phyloP scores from a whole-genome alignment of 148 eudicot species.

The Camellia lanceoleosa region DNA sequence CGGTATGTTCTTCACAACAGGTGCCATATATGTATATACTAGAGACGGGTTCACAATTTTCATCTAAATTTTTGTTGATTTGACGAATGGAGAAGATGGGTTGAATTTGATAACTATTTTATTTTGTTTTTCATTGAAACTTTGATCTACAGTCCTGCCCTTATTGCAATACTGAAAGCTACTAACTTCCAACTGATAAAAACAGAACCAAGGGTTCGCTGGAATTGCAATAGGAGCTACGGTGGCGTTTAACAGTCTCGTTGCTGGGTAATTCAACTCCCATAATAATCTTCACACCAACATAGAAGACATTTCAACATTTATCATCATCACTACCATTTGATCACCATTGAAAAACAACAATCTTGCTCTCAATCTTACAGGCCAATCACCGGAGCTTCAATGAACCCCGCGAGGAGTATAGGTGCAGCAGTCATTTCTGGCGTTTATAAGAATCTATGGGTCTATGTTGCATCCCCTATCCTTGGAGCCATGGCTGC shows the following conservation, averaged over 20 bases:
- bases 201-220: slow-evolving; percentile 31
- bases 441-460: slow-evolving; percentile 29
- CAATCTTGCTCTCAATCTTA: neutral
- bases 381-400: slow-evolving; percentile 49
- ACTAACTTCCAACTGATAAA: slow-evolving; percentile 12
- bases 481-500: slow-evolving; percentile 39
- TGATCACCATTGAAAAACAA: neutral
- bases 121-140: no score
- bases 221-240: slow-evolving; percentile 46
- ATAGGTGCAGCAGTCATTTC: slow-evolving; percentile 40
- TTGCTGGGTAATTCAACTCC: slow-evolving; percentile 33
- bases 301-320: neutral
- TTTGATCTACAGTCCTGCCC: neutral
- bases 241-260: slow-evolving; percentile 21
- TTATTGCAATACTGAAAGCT: neutral
- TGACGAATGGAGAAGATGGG: no score
- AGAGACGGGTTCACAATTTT: no score
- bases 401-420: slow-evolving; percentile 54
- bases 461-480: slow-evolving; percentile 40
- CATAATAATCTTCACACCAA: neutral
- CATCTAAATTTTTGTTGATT: no score
- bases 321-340: neutral
- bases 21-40: no score
- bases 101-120: no score
- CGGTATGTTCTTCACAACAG: slow-evolving; percentile 21